phyloP scores from a whole-genome alignment of 495 filamentous ascomycete species.

The Podospora pseudopauciseta region DNA sequence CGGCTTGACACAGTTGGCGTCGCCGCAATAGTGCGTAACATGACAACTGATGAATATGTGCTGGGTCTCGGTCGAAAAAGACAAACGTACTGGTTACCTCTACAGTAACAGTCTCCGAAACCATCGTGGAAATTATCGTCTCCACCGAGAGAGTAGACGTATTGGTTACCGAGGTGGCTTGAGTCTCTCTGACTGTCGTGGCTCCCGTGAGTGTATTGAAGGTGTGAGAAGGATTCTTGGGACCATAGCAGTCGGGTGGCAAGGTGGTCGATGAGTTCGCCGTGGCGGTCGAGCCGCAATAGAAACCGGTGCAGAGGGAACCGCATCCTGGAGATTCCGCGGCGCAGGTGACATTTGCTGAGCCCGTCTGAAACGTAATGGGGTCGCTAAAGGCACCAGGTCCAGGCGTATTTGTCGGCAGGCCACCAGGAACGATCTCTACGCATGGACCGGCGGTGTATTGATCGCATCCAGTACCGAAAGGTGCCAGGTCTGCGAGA shows the following conservation, averaged over 20 bases:
- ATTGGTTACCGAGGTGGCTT: no score
- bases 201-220: neutral
- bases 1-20: no score
- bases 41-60: no score
- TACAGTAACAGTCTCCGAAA: no score
- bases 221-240: neutral
- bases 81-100: no score
- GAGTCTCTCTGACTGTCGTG: neutral
- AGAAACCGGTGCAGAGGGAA: neutral
- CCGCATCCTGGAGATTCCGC: neutral
- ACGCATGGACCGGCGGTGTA: neutral
- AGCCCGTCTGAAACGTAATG: neutral
- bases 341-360: neutral
- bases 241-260: slow-evolving; percentile 1
- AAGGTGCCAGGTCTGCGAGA: neutral
- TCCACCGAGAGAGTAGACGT: no score
- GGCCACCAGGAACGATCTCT: neutral
- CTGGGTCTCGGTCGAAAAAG: no score
- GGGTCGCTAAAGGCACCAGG: neutral
- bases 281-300: neutral
- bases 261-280: neutral
- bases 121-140: no score
- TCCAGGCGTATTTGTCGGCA: neutral
- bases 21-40: no score
- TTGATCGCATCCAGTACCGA: neutral